Evolutionary conservation across 305 asterid species (phyloP).

Genomic region (Rubia peregrina): DNA sequence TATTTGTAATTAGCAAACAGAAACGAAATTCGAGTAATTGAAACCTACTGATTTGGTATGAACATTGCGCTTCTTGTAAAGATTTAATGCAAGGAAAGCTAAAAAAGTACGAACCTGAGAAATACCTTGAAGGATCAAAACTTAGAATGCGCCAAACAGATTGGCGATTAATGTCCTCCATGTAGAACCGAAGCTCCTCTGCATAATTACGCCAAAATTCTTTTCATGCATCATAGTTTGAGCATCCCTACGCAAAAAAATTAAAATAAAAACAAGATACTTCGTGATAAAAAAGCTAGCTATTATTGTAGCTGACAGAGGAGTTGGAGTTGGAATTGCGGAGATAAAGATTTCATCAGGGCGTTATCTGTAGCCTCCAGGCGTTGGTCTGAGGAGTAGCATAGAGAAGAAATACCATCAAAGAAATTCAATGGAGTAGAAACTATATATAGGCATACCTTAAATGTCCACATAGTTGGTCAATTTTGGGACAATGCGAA

Average conservation of each 20-base stretch:
- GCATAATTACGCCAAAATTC: conserved; percentile 20
- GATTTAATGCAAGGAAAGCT: conserved; percentile 2
- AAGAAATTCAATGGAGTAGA: too few relatives aligned
- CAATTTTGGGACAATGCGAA: too few relatives aligned
- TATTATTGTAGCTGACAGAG: conserved; percentile 24
- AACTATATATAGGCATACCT: too few relatives aligned
- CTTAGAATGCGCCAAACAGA: conserved; percentile 33
- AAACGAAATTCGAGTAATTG: not conserved
- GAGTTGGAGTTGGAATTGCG: conserved; percentile 22
- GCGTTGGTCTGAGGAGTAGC: too few relatives aligned
- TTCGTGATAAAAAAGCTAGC: not conserved
- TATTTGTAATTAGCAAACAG: not conserved
- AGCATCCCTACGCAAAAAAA: conserved; percentile 25
- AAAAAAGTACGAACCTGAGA: conserved; percentile 58
- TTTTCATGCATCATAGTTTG: conserved; percentile 20
- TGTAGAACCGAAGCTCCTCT: conserved; percentile 25
- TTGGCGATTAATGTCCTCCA: conserved; percentile 62
- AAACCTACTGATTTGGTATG: not conserved
- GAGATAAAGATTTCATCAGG: conserved; percentile 29
- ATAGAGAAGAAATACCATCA: too few relatives aligned
- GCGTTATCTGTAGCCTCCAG: conserved; percentile 9
- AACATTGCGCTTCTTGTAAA: not conserved
- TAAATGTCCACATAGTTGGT: too few relatives aligned
- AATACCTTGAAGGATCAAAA: conserved; percentile 72
- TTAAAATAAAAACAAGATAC: not conserved